Base-by-base conservation (phyloP, 805 yeast species). In the Kurtzmaniella fragi region DNA sequence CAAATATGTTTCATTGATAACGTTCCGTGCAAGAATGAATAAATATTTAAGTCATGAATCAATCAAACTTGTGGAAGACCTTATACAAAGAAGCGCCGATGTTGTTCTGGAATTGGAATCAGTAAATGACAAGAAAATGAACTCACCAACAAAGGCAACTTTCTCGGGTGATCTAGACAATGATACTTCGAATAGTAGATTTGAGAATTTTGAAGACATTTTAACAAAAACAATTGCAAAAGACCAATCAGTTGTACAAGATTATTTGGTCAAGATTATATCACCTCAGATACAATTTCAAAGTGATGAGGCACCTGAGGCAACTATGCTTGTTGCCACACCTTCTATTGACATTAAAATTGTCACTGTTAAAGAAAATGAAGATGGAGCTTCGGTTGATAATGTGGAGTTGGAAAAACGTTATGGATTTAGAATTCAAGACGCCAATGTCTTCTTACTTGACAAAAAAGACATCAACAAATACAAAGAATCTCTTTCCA, bases 361-460 rank as follows among this genome's bases (percentile, higher is more conserved):
- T 8, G 60, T 87, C n/a, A 72, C 85, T 2, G 77, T 89, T 32
- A 72, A 71, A 42, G 77, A 77, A 28, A 49, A 48, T 17, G 45
- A 62, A 20, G 60, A 60, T 5, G 48, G 59, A n/a, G 59, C 60
- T 67, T 43, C 50, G 6, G 40, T 50, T 8, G 70, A 39, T 62
- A 63, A 50, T 59, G 72, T 45, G 51, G 75, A 49, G 32, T 43
- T 57, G 26, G 88, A 87, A 52, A 75, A 75, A 32, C 70, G 96
- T 30, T 77, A 71, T 54, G 95, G 93, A 7, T 70, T 82, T 0
- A 42, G 80, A n/a, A 56, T 88, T 36, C 67, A 75, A 32, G 77
- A 81, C 47, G 87, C 96, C 1, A 84, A 82, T 51, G 75, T 86
- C 15, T 84, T 82, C 52, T 78, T 84, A 4, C 67, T 90, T 35